These are phyloP conservation scores for Onygenales sp. DNA, from an alignment of 2,329 filamentous ascomycete species.

Conservation along the genomic window DNA sequence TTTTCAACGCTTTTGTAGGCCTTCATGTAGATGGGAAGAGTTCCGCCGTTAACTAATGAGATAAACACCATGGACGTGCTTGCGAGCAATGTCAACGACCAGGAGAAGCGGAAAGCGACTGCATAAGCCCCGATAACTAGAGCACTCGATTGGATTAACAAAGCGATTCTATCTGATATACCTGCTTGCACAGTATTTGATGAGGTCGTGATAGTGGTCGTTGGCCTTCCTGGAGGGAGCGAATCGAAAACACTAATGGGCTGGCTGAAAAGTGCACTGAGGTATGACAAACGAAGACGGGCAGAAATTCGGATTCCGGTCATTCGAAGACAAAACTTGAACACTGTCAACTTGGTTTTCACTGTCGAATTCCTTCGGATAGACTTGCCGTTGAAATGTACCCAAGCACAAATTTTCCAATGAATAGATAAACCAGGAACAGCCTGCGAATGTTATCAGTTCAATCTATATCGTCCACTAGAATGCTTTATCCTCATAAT, in stretches of 20 bases:
- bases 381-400: slow-evolving; percentile 44
- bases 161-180: slow-evolving; percentile 43
- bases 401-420: slow-evolving; percentile 44
- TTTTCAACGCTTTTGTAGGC: slow-evolving; percentile 26
- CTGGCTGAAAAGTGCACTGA: slow-evolving; percentile 40
- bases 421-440: slow-evolving; percentile 51
- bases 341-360: slow-evolving; percentile 3
- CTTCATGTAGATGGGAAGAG: slow-evolving; percentile 25
- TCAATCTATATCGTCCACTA: neutral
- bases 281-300: slow-evolving; percentile 41
- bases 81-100: slow-evolving; percentile 43
- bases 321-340: slow-evolving; percentile 39
- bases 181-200: slow-evolving; percentile 46
- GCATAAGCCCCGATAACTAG: slow-evolving; percentile 38
- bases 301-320: slow-evolving; percentile 43
- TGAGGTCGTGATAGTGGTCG: slow-evolving; percentile 43
- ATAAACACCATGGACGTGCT: slow-evolving; percentile 39
- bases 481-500: neutral
- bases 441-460: slow-evolving; percentile 26
- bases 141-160: slow-evolving; percentile 33
- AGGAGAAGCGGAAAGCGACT: slow-evolving; percentile 44
- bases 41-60: slow-evolving; percentile 21
- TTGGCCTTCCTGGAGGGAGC: slow-evolving; percentile 41
- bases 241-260: slow-evolving; percentile 42
- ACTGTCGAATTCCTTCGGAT: neutral